phyloP scores from a whole-genome alignment of 805 yeast genomes.

The Nakazawaea sp. region DNA sequence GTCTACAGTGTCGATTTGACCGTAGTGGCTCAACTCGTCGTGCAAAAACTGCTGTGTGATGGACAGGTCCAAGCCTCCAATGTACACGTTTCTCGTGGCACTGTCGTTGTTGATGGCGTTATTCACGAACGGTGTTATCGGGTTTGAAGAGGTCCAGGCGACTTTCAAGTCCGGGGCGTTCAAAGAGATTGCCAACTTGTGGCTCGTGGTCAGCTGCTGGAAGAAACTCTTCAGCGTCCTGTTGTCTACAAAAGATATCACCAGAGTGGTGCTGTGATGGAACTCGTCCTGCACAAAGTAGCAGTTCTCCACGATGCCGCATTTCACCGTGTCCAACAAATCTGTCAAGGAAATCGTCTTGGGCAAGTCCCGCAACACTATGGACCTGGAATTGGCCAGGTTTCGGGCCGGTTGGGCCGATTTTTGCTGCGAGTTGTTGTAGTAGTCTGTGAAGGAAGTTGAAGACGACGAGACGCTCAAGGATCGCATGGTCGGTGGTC shows the following conservation, averaged over 20 bases:
- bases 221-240: slow-evolving; percentile 17
- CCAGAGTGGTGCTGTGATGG: slow-evolving; percentile 14
- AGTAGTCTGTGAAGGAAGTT: slow-evolving; percentile 9
- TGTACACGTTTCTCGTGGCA: slow-evolving; percentile 20
- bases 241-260: slow-evolving; percentile 20
- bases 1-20: slow-evolving; percentile 32
- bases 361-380: slow-evolving; percentile 17
- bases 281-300: slow-evolving; percentile 27
- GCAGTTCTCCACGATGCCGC: slow-evolving; percentile 59
- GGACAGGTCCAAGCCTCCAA: slow-evolving; percentile 18
- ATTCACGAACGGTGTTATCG: slow-evolving; percentile 19
- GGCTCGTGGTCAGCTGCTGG: slow-evolving; percentile 10
- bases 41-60: slow-evolving; percentile 17
- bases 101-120: slow-evolving; percentile 23
- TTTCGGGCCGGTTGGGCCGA: not conserved
- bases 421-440: not conserved
- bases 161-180: slow-evolving; percentile 31
- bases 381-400: slow-evolving; percentile 18
- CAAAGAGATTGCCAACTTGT: slow-evolving; percentile 20
- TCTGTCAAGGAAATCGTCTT: slow-evolving; percentile 16
- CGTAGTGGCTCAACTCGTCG: slow-evolving; percentile 29
- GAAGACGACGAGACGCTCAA: slow-evolving; percentile 10
- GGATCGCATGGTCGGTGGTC: slow-evolving; percentile 14
- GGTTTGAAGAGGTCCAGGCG: slow-evolving; percentile 19
- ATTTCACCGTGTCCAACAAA: slow-evolving; percentile 39